A percentile compares a stretch with the other conserved stretches of the same genome.
Evolutionary conservation across 129 eudicot genomes (phyloP).

Genomic region (Lactuca sativa): DNA sequence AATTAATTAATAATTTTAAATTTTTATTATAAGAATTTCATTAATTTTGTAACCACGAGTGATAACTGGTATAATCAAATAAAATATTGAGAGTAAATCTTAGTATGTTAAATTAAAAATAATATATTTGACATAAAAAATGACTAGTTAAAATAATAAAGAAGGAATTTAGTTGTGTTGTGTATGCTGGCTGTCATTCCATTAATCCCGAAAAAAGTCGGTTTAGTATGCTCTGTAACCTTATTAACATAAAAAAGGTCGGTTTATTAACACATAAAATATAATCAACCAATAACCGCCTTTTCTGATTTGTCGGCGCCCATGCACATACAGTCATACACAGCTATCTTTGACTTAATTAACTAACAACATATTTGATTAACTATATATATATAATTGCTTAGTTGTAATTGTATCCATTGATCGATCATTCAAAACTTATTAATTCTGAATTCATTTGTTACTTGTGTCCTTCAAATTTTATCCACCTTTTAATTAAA

Average conservation of each 20-base stretch:
- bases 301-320: slow-evolving; percentile 41
- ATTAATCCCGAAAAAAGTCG: slow-evolving; percentile 39
- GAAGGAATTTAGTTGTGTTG: slow-evolving; percentile 5
- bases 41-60: no score
- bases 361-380: slow-evolving; percentile 13
- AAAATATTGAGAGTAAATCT: slow-evolving; percentile 9
- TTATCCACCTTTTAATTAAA: neutral
- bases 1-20: no score
- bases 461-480: no score
- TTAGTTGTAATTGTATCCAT: slow-evolving; percentile 16
- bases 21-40: no score
- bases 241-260: slow-evolving; percentile 28
- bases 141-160: slow-evolving; percentile 11
- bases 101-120: neutral
- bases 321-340: slow-evolving; percentile 41
- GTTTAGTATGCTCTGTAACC: slow-evolving; percentile 34
- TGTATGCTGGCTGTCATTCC: slow-evolving; percentile 46
- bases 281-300: slow-evolving; percentile 41
- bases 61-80: neutral
- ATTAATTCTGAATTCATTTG: neutral
- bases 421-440: neutral
- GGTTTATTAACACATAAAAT: slow-evolving; percentile 31
- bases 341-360: slow-evolving; percentile 36
- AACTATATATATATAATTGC: neutral
- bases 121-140: neutral